These are phyloP conservation scores for Podosphaera xanthii DNA, from an alignment of 2,329 filamentous ascomycete species.

Conservation along the genomic window DNA sequence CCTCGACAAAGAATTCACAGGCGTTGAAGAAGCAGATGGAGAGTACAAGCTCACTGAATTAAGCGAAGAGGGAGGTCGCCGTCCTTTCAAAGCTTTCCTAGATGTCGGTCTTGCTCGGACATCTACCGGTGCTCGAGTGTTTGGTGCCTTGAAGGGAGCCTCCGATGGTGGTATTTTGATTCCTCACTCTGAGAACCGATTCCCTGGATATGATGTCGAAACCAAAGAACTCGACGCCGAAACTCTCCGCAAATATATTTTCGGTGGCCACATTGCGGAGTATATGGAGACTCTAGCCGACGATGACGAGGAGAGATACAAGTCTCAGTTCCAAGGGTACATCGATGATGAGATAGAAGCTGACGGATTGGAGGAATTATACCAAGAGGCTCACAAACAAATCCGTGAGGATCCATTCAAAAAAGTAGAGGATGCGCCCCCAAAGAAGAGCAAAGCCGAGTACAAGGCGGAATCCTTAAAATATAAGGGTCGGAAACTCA, in stretches of 20 bases:
- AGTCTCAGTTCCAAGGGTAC: conserved; percentile 94
- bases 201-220: conserved; percentile 97
- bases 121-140: conserved; percentile 95
- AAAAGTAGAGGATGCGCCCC: conserved; percentile 51
- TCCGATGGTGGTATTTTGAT: conserved; percentile 93
- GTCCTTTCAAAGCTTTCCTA: conserved; percentile 97
- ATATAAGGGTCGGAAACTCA: conserved; percentile 56
- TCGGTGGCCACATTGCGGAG: conserved; percentile 92
- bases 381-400: conserved; percentile 79
- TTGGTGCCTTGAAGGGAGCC: conserved; percentile 98
- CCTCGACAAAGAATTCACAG: conserved; percentile 75
- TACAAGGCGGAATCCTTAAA: conserved; percentile 93
- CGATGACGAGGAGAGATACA: conserved; percentile 99
- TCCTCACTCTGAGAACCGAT: conserved; percentile 97
- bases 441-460: conserved; percentile 94
- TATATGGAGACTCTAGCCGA: conserved; percentile 99
- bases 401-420: conserved; percentile 98
- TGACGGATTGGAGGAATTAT: conserved; percentile 90
- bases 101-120: conserved; percentile 95
- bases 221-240: conserved; percentile 94
- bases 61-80: conserved; percentile 78
- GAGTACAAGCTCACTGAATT: conserved; percentile 94
- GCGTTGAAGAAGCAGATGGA: conserved; percentile 91
- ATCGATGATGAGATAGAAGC: conserved; percentile 92
- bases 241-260: conserved; percentile 97